Evolutionary conservation across 805 yeast genomes (phyloP).

Genomic region (Metschnikowia shivogae): DNA sequence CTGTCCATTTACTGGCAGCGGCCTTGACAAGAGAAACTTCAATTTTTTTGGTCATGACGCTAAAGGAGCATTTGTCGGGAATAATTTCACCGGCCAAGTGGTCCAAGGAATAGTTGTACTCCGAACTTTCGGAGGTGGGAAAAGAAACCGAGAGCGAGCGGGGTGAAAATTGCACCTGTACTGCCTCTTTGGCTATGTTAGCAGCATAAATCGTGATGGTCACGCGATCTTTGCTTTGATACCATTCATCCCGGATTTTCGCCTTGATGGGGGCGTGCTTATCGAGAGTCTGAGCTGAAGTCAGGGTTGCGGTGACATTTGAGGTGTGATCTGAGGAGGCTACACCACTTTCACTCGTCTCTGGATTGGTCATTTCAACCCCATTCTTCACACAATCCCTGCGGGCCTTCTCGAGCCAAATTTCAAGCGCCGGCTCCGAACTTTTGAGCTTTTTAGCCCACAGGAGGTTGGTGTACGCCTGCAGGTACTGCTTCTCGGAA

Average conservation of each 20-base stretch:
- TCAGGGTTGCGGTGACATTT: slow-evolving; percentile 11
- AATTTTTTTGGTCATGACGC: slow-evolving; percentile 66
- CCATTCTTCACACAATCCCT: slow-evolving; percentile 26
- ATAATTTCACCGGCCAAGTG: slow-evolving; percentile 52
- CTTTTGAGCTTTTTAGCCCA: slow-evolving; percentile 41
- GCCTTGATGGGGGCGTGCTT: slow-evolving; percentile 36
- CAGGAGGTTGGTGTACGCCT: slow-evolving; percentile 40
- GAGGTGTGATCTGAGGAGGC: neutral
- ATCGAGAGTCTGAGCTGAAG: slow-evolving; percentile 32
- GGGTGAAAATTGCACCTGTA: slow-evolving; percentile 36
- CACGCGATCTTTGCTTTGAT: slow-evolving; percentile 56
- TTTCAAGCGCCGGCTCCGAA: slow-evolving; percentile 42
- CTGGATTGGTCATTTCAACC: neutral
- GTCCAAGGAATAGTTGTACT: slow-evolving; percentile 54
- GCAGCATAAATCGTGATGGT: slow-evolving; percentile 71
- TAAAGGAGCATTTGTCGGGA: slow-evolving; percentile 40
- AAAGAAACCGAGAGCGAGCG: slow-evolving; percentile 42
- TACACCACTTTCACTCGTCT: slow-evolving; percentile 3
- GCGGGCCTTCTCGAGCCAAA: slow-evolving; percentile 44
- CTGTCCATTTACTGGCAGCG: slow-evolving; percentile 48
- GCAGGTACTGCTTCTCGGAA: slow-evolving; percentile 36
- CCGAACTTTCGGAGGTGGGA: slow-evolving; percentile 47
- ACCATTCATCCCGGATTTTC: slow-evolving; percentile 44
- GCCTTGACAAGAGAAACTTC: slow-evolving; percentile 62
- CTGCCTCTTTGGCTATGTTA: slow-evolving; percentile 49